Evolutionary conservation across 495 filamentous ascomycete genomes (phyloP).

Genomic region (Zalerion maritima): DNA sequence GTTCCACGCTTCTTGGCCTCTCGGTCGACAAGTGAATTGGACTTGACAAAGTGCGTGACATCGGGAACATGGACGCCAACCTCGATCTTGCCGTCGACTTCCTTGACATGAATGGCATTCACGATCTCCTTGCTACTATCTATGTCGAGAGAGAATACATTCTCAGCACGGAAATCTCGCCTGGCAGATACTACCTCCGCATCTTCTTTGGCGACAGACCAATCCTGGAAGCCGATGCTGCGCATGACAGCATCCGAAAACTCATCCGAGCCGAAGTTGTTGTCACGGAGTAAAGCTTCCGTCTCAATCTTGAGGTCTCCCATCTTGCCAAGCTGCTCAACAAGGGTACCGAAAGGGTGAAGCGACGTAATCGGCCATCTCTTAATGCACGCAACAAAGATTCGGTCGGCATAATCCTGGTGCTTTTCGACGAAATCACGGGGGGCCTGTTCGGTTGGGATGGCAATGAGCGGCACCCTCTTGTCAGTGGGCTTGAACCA

Average conservation of each 20-base stretch:
- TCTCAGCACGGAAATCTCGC: constrained; percentile 81
- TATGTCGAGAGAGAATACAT: constrained; percentile 82
- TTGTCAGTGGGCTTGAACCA: constrained; percentile 99
- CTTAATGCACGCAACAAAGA: constrained; percentile 98
- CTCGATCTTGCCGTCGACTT: constrained; percentile 73
- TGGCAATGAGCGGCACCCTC: constrained; percentile 92
- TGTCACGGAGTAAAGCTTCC: constrained; percentile 89
- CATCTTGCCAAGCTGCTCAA: constrained; percentile 95
- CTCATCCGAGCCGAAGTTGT: constrained; percentile 96
- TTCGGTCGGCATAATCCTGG: constrained; percentile 90
- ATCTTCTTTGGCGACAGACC: constrained; percentile 70
- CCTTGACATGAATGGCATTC: constrained; percentile 83
- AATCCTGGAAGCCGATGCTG: constrained; percentile 82
- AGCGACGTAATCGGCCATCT: constrained; percentile 99
- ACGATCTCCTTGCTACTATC: constrained; percentile 72
- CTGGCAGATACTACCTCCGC: constrained; percentile 60
- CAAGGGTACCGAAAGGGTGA: constrained; percentile 93
- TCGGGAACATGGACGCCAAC: constrained; percentile 93
- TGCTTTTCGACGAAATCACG: constrained; percentile 98
- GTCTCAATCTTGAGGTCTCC: constrained; percentile 94
- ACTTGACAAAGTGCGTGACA: constrained; percentile 92
- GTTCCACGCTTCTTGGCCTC: constrained; percentile 98
- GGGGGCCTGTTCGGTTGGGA: constrained; percentile 94
- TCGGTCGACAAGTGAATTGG: constrained; percentile 87
- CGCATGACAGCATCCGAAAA: constrained; percentile 93